Base-by-base conservation (phyloP, 202 grass and related monocot species). In the Zizania palustris region DNA sequence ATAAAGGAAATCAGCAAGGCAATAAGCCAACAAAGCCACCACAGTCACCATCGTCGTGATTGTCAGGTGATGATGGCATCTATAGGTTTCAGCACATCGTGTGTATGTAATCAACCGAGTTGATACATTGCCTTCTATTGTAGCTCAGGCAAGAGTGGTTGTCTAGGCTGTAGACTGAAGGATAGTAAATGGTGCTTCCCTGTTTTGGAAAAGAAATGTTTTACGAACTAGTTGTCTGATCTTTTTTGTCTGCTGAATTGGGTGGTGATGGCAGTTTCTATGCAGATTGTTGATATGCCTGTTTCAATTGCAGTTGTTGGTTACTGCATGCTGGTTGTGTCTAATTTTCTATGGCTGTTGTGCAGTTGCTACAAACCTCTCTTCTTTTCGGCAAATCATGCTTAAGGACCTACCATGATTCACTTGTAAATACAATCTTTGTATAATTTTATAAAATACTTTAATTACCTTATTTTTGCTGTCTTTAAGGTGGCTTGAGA, bases 1-100 rank as follows among this genome's bases (percentile, higher is more conserved):
- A 51, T 12, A 87, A 61, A 51, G 21, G 33, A 35, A 53, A 68
- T 11, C 61, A 41, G 3, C 43, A 85, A 76, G 36, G 21, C 7
- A 69, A 64, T 41, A 80, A 73, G 35, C 15, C 63, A 67, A 85
- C 43, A 3, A 76, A 76, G 20, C 67, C 60, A 12, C 45, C 76
- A 0, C 35, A 58, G 46, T 13, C 80, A 4, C 38, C 8, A 2
- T 45, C 13, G 6, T 49, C 37, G 12, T 73, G 69, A 68, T 10
- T 19, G 43, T 45, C n/a, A 59, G 33, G 1, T 28, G 48, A 56
- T 51, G 20, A 53, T 54, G 16, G 10, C 18, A 46, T 45, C 3
- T 45, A 21, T 4, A 4, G 14, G 10, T 39, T 34, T 2, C 40
- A 69, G 50, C 15, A 10, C 35, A 45, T 20, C 4, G 2, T 44